phyloP scores from a whole-genome alignment of 495 filamentous ascomycete species.

The Darksidea phi region DNA sequence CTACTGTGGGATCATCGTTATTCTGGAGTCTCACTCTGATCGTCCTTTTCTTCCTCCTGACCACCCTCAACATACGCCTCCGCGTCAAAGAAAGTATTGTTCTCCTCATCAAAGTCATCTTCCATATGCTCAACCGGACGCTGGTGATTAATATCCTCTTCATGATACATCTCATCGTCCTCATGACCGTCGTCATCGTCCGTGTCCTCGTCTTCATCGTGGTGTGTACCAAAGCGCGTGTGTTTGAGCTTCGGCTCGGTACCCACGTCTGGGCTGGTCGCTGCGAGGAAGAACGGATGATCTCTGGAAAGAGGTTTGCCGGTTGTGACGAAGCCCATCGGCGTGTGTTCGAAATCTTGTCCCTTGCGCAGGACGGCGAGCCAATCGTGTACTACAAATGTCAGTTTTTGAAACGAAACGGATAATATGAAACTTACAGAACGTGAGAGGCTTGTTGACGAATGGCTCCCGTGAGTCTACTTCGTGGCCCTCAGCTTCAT shows the following conservation, averaged over 20 bases:
- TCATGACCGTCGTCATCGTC: slow-evolving; percentile 7
- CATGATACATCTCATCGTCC: background rate
- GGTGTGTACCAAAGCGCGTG: too few species aligned
- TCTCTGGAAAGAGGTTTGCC: slow-evolving; percentile 45
- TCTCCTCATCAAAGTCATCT: background rate
- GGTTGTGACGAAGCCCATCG: slow-evolving; percentile 56
- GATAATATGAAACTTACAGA: slow-evolving; percentile 30
- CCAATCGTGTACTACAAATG: slow-evolving; percentile 49
- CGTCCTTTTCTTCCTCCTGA: too few species aligned
- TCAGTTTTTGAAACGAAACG: background rate
- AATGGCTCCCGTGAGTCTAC: slow-evolving; percentile 17
- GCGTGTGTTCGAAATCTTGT: slow-evolving; percentile 55
- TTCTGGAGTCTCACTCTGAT: too few species aligned
- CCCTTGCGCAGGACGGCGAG: slow-evolving; percentile 51
- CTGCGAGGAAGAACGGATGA: slow-evolving; percentile 49
- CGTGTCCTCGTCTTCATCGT: background rate
- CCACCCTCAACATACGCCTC: background rate
- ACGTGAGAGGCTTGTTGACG: slow-evolving; percentile 41
- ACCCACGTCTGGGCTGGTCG: background rate
- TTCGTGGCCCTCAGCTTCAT: background rate
- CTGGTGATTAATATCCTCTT: background rate
- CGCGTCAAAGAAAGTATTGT: slow-evolving; percentile 7
- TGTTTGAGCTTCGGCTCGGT: too few species aligned
- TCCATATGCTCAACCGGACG: background rate
- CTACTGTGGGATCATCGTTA: too few species aligned